Base-by-base conservation (phyloP, 345 rosid genomes). In the Eucalyptus globulus region DNA sequence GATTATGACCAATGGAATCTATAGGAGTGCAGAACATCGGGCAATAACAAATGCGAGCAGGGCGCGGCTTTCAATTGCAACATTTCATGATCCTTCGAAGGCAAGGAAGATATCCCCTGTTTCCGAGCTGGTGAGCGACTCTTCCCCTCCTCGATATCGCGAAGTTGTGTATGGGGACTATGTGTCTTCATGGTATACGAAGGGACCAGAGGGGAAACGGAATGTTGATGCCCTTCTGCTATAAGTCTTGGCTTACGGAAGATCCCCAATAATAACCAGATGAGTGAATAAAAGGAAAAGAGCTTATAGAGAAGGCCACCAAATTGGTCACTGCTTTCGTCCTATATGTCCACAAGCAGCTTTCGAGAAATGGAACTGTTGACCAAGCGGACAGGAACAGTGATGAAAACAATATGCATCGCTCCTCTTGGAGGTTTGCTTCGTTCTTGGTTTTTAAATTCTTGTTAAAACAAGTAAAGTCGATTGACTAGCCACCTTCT, bases 61-160 rank as follows among this genome's bases (percentile, higher is more conserved):
- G 88, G 93, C 96, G 2, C 92, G 98, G 19, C 94, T 97, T 87
- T 97, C 99, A 19, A 93, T 97, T 9, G 97, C 98, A 2, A 92
- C 97, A 49, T 97, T 97, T 91, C 99, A 97, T 88, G 99, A 96
- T 90, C 99, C 99, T 15, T 92, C 96, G 44, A 95, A 95, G 96
- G 90, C 93, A 2, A 91, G 62, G 80, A 93, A 67, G 87, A 92
- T 97, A 91, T 93, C 95, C 83, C 99, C 99, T 10, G 93, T 93
- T 89, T 47, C 92, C 62, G 93, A 94, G 89, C 95, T 97, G 54
- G 62, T 92, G 26, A 91, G 80, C 19, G 69, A 91, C 80, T 89
- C 92, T 50, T 92, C 94, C 34, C 94, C 92, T 88, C 90, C 93
- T 11, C 88, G 83, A 53, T 96, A 96, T 88, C 91, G 89, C 53